Base-by-base conservation (phyloP, 1,284 basidiomycete genomes). In the Irpex sp. region DNA sequence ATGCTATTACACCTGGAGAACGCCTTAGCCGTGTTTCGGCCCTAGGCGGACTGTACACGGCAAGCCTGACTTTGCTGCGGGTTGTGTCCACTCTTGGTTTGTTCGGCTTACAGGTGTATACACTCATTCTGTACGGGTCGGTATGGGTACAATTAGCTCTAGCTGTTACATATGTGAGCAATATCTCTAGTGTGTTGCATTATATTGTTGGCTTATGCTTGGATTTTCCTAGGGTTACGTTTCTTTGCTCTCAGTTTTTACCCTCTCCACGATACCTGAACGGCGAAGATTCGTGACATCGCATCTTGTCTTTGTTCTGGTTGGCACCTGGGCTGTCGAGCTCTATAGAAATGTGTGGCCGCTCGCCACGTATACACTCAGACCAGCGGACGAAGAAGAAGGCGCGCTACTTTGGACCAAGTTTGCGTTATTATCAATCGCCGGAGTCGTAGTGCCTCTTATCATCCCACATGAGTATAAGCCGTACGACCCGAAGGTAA, bases 401-500 rank as follows among this genome's bases (percentile, higher is more conserved):
- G 52, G 58, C 37, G 38, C 36, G 8, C 15, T 60, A 19, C 15
- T 60, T 4, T 63, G 62, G 62, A 26, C 36, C 8, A 55, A 60
- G 9, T 36, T 60, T 26, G 62, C 17, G 5, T 31, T 63, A 11
- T 19, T 38, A 11, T 5, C 21, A 11, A 19, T 58, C 8, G 51
- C 58, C 7, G 62, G 51, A 9, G 51, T 49, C 6, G 49, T 60
- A 4, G 17, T 63, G 9, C 82, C 83, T 0, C 65, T 84, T 4
- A 65, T 79, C 57, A 73, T 78, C 21, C 82, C 83, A 1, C 74
- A 78, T 4, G 70, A 69, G 8, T 83, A 82, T 63, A 69, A 77
- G 4, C 81, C 82, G 0, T 71, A 75, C 2, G 77, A 83, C 63
- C 78, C 74, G 19, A 70, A 81, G 71, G 84, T 83, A 58, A 60